phyloP scores from a whole-genome alignment of 2,329 filamentous ascomycete genomes.

The Calonectria montana region DNA sequence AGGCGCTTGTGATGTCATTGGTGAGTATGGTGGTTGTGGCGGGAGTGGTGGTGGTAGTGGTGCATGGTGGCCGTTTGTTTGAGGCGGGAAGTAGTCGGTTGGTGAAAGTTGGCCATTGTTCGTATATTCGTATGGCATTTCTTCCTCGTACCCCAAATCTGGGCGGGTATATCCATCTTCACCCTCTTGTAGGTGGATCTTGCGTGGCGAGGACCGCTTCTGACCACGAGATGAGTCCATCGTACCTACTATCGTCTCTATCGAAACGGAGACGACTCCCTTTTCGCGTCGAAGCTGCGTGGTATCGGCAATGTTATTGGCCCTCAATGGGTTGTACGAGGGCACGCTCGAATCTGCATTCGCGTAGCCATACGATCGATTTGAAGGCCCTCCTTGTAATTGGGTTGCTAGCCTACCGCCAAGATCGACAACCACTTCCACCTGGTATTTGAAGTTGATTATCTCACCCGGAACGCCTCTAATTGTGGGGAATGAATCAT shows the following conservation, averaged over 20 bases:
- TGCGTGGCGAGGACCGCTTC: slow-evolving; percentile 42
- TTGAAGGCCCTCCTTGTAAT: slow-evolving; percentile 68
- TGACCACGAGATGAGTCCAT: slow-evolving; percentile 71
- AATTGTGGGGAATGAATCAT: slow-evolving; percentile 93
- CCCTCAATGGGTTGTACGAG: slow-evolving; percentile 47
- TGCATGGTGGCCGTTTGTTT: slow-evolving; percentile 54
- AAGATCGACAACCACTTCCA: slow-evolving; percentile 93
- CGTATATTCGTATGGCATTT: slow-evolving; percentile 34
- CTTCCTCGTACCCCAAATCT: slow-evolving; percentile 38
- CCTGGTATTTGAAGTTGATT: slow-evolving; percentile 94
- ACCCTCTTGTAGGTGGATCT: slow-evolving; percentile 43
- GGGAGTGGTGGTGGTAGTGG: slow-evolving; percentile 38
- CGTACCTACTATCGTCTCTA: slow-evolving; percentile 90
- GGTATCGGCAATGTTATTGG: slow-evolving; percentile 84
- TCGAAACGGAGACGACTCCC: slow-evolving; percentile 86
- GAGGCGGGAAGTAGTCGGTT: slow-evolving; percentile 41
- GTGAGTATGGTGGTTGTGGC: slow-evolving; percentile 9
- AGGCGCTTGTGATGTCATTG: slow-evolving; percentile 2
- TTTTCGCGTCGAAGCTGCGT: slow-evolving; percentile 88
- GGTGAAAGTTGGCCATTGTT: slow-evolving; percentile 33
- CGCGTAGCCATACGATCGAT: slow-evolving; percentile 47
- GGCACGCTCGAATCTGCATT: slow-evolving; percentile 41
- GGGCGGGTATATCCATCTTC: slow-evolving; percentile 45
- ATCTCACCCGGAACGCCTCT: slow-evolving; percentile 89
- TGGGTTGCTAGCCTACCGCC: slow-evolving; percentile 87